Evolutionary conservation across 164 flowering plant genomes (phyloP), one percentile per base, ranked within the genome.

Genomic region (Tinospora cordifolia): DNA sequence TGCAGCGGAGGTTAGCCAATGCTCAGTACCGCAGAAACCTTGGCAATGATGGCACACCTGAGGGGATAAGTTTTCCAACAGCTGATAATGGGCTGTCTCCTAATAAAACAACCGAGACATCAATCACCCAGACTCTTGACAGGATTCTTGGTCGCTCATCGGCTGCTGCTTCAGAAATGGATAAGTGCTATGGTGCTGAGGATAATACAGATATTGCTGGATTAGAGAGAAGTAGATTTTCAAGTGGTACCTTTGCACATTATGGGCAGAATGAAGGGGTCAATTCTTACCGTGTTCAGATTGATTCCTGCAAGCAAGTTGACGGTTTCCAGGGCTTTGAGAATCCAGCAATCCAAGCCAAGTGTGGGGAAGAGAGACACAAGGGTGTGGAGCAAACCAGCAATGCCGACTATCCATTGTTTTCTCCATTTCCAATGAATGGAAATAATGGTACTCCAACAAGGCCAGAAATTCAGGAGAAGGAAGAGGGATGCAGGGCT

Each of bases 381-480:
- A 64, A 75, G 71, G 88, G 91, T 38, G 83, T 82, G 84, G 97
- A 88, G 76, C 96, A 86, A 79, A 72, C 88, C 21, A 79, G 69
- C 66, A 79, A 63, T 26, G 73, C 81, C 41, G 87, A 87, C 72
- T 86, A 78, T 69, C 97, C 90, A 6, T 97, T 96, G 3, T 93
- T 88, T 78, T 97, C 91, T 38, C 98, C 98, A 8, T 93, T 91
- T 73, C 96, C 98, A 9, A 44, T 44, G 14, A 44, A 44, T 11
- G 47, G 47, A 5, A 11, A 44, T 44, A 14, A 44, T 44, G 47
- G 14, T 24, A 68, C 21, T 64, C 30, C 83, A 59, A 65, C 62
- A 8, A 36, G 57, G 8, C 51, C 65, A 19, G 81, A 66, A n/a
- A 71, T 69, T 10, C 66, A 67, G 67, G 67, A 72, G 71, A 80